phyloP scores from a whole-genome alignment of 805 yeast species.

The Wickerhamiella occidentalis region DNA sequence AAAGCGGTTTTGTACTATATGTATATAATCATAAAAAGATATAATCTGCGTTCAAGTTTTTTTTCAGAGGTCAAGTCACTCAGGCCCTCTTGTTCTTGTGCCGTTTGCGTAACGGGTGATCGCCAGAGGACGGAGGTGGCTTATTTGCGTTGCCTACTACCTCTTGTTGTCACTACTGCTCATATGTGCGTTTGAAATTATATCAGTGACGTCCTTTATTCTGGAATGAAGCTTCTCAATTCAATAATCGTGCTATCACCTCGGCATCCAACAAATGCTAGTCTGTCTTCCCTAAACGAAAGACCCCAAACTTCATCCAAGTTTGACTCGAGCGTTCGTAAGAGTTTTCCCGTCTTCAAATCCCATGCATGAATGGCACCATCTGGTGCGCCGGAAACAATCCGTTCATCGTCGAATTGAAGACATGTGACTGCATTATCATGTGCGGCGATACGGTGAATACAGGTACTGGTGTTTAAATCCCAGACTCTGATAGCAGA shows the following conservation, averaged over 20 bases:
- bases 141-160: no score
- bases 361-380: conserved; percentile 35
- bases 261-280: conserved; percentile 27
- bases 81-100: no score
- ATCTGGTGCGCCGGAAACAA: conserved; percentile 35
- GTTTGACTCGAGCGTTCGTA: conserved; percentile 28
- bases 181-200: not conserved
- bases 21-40: no score
- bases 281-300: conserved; percentile 30
- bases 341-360: conserved; percentile 28
- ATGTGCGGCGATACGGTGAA: conserved; percentile 43
- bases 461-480: conserved; percentile 64
- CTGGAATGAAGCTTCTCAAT: conserved; percentile 27
- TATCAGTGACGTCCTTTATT: not conserved
- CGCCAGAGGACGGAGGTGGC: no score
- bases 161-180: no score
- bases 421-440: conserved; percentile 34
- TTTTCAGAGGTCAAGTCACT: no score
- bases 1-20: no score
- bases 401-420: conserved; percentile 30
- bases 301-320: conserved; percentile 34
- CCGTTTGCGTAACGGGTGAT: no score
- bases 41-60: no score
- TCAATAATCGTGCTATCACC: conserved; percentile 25
- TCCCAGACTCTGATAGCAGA: conserved; percentile 80